These are phyloP conservation scores for Euphorbia pulcherrima DNA, from an alignment of 345 rosid species.

Conservation along the genomic window DNA sequence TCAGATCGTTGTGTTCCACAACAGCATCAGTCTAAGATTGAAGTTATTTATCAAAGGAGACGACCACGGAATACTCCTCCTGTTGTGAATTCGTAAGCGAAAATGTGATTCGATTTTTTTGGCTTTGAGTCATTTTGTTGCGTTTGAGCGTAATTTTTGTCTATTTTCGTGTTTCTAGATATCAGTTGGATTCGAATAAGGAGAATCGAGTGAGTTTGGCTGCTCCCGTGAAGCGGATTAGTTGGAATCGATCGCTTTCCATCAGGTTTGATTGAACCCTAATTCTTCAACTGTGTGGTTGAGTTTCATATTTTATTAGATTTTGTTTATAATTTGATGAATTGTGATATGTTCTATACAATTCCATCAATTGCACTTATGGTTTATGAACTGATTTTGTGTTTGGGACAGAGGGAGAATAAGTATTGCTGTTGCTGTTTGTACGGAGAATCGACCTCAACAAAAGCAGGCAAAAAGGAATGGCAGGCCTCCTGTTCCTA, in stretches of 20 bases:
- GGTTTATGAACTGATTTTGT: conserved; percentile 19
- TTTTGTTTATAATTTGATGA: neutral
- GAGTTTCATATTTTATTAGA: neutral
- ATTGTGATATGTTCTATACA: too few species aligned
- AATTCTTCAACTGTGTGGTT: neutral
- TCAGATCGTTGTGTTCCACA: conserved; percentile 1
- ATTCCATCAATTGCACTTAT: neutral
- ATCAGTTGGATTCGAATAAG: conserved; percentile 20
- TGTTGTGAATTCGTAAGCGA: conserved; percentile 27
- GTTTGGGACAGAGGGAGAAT: conserved; percentile 63
- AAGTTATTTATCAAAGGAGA: conserved; percentile 56
- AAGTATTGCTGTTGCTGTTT: conserved; percentile 70
- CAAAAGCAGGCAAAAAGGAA: conserved; percentile 50
- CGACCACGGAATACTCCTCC: conserved; percentile 31
- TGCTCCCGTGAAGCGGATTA: conserved; percentile 51
- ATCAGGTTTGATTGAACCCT: conserved; percentile 47
- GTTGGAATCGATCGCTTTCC: conserved; percentile 92
- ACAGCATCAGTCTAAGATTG: conserved; percentile 13
- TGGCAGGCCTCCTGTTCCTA: conserved; percentile 67
- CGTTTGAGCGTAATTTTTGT: neutral
- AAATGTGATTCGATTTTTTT: neutral
- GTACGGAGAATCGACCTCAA: conserved; percentile 42
- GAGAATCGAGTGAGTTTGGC: conserved; percentile 47
- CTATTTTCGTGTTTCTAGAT: conserved; percentile 11
- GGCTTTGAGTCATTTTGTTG: neutral